Conservation (phyloP, 2,329 filamentous ascomycete genomes). For the Neonectria punicea region DNA sequence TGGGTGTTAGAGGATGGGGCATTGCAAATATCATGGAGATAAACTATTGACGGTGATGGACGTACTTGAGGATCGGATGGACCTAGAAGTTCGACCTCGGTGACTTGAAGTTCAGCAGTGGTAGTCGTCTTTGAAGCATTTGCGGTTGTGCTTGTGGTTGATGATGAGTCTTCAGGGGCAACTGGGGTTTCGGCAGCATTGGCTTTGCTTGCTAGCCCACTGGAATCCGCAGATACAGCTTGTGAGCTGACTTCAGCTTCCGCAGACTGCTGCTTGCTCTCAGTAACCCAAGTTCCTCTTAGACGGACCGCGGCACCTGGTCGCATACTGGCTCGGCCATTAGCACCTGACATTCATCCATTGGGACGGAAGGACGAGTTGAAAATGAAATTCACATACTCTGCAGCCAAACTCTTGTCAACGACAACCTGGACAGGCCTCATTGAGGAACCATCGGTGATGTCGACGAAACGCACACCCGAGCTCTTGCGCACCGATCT, state of each 20-base stretch:
- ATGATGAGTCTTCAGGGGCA: background rate
- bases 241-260: constrained; percentile 12
- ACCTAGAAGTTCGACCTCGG: constrained; percentile 76
- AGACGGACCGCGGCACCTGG: constrained; percentile 84
- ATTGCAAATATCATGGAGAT: background rate
- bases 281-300: constrained; percentile 75
- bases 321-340: constrained; percentile 69
- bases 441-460: constrained; percentile 88
- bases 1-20: constrained; percentile 22
- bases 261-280: constrained; percentile 21
- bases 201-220: background rate
- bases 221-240: background rate
- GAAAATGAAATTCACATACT: constrained; percentile 63
- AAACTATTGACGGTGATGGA: constrained; percentile 18
- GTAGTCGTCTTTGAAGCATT: constrained; percentile 10
- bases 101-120: constrained; percentile 76
- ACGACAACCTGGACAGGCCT: constrained; percentile 84
- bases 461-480: constrained; percentile 80
- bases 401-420: constrained; percentile 74
- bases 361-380: constrained; percentile 1
- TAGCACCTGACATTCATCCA: constrained; percentile 34
- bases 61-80: constrained; percentile 81
- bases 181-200: constrained; percentile 9
- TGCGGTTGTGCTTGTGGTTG: background rate
- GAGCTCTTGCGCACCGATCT: constrained; percentile 90